Evolutionary conservation across 2,329 filamentous ascomycete genomes (phyloP), one percentile per base, ranked within the genome.

Genomic region (Thelonectria olida): DNA sequence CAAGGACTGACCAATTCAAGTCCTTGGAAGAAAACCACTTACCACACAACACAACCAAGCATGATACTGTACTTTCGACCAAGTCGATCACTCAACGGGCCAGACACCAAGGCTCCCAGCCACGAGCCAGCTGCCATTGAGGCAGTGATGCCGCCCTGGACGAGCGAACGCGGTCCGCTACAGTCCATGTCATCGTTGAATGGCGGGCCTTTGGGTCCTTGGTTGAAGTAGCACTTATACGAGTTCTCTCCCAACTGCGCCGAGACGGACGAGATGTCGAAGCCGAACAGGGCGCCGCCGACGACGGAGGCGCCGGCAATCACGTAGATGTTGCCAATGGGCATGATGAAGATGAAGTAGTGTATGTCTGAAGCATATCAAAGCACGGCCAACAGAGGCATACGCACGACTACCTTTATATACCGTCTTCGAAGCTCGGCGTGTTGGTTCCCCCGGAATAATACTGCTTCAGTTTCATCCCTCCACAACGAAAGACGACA

Each of bases 91-190:
- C 82, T 84, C 15, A 85, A 67, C 9, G 79, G 77, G 0, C 83
- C 83, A 0, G 84, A 83, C 13, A 80, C 69, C 47, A 83, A 69
- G 15, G 82, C 81, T 19, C 84, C 83, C 5, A 84, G 67, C 52
- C 84, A 82, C 1, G 83, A 85, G 4, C 84, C 83, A 27, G 81
- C 83, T 2, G 83, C 81, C 67, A 85, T 81, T 54, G 81, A 78
- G 15, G 82, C 81, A 1, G 81, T 82, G 64, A 85, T 85, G 39
- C 82, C 82, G 25, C 84, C 84, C 65, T 85, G 83, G 10, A 77
- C 75, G 17, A 81, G 52, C 70, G 82, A 63, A 67, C 78, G 66
- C 8, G 76, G 76, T 4, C 76, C 76, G 39, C 72, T 74, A 28
- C 76, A 78, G 7, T 69, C 59, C 1, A 49, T 7, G 23, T 71